Base-by-base conservation (phyloP, 345 rosid genomes). In the Brassica incana region DNA sequence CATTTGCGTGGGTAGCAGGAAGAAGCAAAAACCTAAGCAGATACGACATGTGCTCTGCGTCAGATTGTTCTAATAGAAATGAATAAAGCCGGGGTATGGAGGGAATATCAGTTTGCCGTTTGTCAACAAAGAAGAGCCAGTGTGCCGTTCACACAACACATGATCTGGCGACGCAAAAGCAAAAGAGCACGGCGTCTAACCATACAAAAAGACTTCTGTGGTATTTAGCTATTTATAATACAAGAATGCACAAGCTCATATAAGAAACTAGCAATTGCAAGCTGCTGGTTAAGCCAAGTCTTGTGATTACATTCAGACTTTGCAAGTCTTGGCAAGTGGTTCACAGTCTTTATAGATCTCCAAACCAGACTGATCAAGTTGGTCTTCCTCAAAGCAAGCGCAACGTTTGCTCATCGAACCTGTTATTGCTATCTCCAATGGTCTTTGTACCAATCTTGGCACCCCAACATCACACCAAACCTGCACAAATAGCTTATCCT, bases 351-450 rank as follows among this genome's bases (percentile, higher is more conserved):
- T 72, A 59, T 95, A 95, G 64, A 93, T 85, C 83, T 91, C 97
- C 77, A 95, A 66, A 16, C 94, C 98, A 45, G 91, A 78, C 76
- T 84, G 90, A 76, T 78, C 79, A 61, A 93, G 87, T 77, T 93
- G 90, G 67, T 88, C 87, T 83, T 86, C 92, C 33, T n/a, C 77
- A 71, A 88, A 95, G 85, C 99, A 95, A 50, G 94, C 96, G 5
- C 96, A 95, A 10, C 97, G 88, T 83, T 89, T 91, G 84, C 97
- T 95, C 93, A 93, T 93, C 59, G 89, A 88, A 58, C 97, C 99
- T 0, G 91, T 91, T 83, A 93, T 82, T n/a, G 99, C 99, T 72
- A 95, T 93, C 84, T 93, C 94, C 30, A 84, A 45, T 43, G 98
- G 93, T 81, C 96, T 90, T 77, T 91, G 96, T n/a, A 93, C 90